Evolutionary conservation across 768 basidiomycete genomes (phyloP).

Genomic region (Nidula microcarpa): DNA sequence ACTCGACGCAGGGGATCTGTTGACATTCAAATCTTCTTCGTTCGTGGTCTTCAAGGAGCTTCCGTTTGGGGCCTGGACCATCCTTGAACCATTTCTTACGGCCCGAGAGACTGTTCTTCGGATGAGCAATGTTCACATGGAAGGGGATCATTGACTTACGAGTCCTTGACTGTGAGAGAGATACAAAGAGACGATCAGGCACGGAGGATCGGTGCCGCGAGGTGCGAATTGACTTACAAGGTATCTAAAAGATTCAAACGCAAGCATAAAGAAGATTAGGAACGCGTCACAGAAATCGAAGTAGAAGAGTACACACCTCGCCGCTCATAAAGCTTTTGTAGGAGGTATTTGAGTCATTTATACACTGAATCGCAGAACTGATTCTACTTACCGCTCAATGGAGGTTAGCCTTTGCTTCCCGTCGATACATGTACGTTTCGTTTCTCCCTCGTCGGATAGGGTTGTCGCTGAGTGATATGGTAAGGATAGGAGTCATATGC

Average conservation of each 20-base stretch:
- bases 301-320: constrained; percentile 35
- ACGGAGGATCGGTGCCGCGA: no score
- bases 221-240: constrained; percentile 26
- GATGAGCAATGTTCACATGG: no score
- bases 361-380: background rate
- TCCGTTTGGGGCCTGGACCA: constrained; percentile 11
- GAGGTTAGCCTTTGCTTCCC: constrained; percentile 75
- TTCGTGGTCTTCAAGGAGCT: constrained; percentile 10
- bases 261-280: constrained; percentile 1
- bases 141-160: constrained; percentile 9
- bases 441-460: constrained; percentile 37
- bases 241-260: constrained; percentile 28
- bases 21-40: constrained; percentile 38
- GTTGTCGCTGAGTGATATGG: constrained; percentile 21
- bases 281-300: constrained; percentile 1
- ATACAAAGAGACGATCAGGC: background rate
- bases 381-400: constrained; percentile 42
- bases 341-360: background rate
- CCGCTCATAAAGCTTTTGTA: constrained; percentile 51
- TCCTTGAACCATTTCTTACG: constrained; percentile 19
- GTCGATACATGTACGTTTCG: constrained; percentile 53
- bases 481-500: background rate
- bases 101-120: constrained; percentile 10
- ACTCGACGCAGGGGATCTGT: constrained; percentile 52
- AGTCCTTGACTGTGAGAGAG: constrained; percentile 22